phyloP scores from a whole-genome alignment of 176 grass and related monocot species.

The Elymus sibiricus region DNA sequence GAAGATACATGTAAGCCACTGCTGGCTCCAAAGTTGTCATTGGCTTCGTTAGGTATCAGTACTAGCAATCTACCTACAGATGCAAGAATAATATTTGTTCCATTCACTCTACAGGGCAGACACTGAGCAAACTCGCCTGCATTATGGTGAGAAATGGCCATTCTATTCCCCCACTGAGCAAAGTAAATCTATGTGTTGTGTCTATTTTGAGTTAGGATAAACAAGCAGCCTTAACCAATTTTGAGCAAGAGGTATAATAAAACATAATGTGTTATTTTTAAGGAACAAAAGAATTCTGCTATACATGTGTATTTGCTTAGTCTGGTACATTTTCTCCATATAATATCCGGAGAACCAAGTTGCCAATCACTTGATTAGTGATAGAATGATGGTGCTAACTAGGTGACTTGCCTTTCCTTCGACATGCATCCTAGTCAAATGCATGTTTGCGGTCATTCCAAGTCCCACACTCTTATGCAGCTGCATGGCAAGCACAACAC shows the following conservation, averaged over 20 bases:
- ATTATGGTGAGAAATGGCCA: not conserved
- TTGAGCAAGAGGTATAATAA: conserved; percentile 7
- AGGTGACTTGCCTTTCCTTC: conserved; percentile 84
- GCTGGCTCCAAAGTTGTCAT: not conserved
- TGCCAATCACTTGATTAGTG: not conserved
- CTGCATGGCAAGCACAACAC: conserved; percentile 78
- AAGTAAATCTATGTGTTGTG: not conserved
- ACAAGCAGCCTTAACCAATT: not conserved
- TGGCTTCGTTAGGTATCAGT: not conserved
- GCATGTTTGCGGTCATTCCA: conserved; percentile 89
- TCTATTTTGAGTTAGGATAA: conserved; percentile 15
- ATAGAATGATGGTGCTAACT: conserved; percentile 3
- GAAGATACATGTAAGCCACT: conserved; percentile 4
- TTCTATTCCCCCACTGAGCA: not conserved
- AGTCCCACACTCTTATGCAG: conserved; percentile 72
- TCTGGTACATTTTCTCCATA: not conserved
- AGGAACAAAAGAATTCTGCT: not conserved
- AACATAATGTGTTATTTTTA: not conserved
- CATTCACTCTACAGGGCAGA: not conserved
- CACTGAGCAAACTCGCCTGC: not conserved
- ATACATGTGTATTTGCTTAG: not conserved
- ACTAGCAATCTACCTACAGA: conserved; percentile 14
- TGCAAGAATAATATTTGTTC: not conserved
- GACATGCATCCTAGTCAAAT: conserved; percentile 94
- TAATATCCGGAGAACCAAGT: not conserved